These are phyloP conservation scores for Eutrema japonicum DNA, from an alignment of 345 rosid species.

Conservation along the genomic window DNA sequence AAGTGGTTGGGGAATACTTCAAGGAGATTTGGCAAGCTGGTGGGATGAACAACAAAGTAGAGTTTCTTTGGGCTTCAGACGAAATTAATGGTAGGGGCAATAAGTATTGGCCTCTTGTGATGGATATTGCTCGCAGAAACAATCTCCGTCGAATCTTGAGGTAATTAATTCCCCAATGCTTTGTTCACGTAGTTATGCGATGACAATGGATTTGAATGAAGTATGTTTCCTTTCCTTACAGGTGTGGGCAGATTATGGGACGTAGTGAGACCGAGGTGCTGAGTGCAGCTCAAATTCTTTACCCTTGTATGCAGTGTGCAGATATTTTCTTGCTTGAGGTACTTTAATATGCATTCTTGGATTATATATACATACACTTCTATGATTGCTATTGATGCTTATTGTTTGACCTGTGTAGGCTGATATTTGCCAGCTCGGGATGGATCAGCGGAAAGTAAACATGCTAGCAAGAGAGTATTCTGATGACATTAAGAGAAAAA, in stretches of 20 bases:
- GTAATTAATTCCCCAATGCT: not conserved
- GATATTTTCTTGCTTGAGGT: conserved; percentile 93
- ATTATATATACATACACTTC: not conserved
- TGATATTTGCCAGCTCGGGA: conserved; percentile 91
- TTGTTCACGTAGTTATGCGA: not conserved
- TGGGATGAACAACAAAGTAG: conserved; percentile 77
- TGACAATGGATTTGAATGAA: not conserved
- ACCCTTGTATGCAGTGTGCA: conserved; percentile 98
- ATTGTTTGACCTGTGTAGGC: conserved; percentile 56
- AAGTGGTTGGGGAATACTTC: conserved; percentile 67
- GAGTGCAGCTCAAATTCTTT: conserved; percentile 81
- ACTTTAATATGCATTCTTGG: conserved; percentile 11
- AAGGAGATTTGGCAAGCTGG: conserved; percentile 87
- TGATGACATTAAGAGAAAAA: conserved; percentile 86
- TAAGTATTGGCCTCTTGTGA: conserved; percentile 94
- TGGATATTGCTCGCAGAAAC: conserved; percentile 92
- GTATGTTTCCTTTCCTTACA: conserved; percentile 39
- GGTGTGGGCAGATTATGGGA: conserved; percentile 93
- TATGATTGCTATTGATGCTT: not conserved
- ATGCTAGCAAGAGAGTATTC: conserved; percentile 89
- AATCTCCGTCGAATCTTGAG: conserved; percentile 80
- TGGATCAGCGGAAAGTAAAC: conserved; percentile 92
- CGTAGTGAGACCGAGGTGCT: conserved; percentile 84
- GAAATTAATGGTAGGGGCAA: conserved; percentile 70
- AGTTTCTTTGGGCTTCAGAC: conserved; percentile 85